Evolutionary conservation across 768 basidiomycete species (phyloP), one percentile per base, ranked within the genome.

Genomic region (Lentinus brumalis): DNA sequence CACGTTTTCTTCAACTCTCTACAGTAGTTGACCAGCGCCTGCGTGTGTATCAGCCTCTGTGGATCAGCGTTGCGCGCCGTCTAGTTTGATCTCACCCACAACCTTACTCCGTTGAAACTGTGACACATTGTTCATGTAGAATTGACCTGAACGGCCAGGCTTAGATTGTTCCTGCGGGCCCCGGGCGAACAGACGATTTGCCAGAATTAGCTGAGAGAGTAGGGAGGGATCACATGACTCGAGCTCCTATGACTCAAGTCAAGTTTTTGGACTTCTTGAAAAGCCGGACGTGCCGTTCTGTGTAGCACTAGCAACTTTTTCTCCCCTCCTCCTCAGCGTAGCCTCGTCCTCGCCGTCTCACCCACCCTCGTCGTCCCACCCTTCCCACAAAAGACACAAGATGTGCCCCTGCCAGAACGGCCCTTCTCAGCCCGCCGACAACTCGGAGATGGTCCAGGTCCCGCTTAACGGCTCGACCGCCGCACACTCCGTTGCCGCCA

Each of bases 371-470:
- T 15, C 42, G 44, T 44, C 51, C 56, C 31, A 29, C 45, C 32
- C 51, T 15, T 52, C 21, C 50, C 15, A 35, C 42, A 16, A 30
- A 40, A 44, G 16, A 16, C 51, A 47, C 30, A 30, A 68, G 72
- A 90, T 90, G 87, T 91, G 88, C 73, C 85, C 86, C 39, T 81
- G 82, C 73, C 71, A 76, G 67, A 85, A 80, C 76, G 78, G 74
- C 60, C 83, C 86, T 68, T 55, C 75, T n/a, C 61, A 77, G 50
- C 72, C 83, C 46, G 68, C 76, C 49, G 78, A 76, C 60, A 76
- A 74, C 56, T 70, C 74, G 60, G 83, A 94, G 56, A 91, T 94
- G 91, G 90, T 94, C 56, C 72, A 81, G 32, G 82, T 94, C 53
- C 84, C 86, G 55, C 77, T 85, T 62, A 85, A 81, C 65, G 76